Percentiles rank a stretch among this genome's conserved stretches.
Evolutionary conservation across 148 eudicot species (phyloP).

Genomic region (Limonium bicolor): DNA sequence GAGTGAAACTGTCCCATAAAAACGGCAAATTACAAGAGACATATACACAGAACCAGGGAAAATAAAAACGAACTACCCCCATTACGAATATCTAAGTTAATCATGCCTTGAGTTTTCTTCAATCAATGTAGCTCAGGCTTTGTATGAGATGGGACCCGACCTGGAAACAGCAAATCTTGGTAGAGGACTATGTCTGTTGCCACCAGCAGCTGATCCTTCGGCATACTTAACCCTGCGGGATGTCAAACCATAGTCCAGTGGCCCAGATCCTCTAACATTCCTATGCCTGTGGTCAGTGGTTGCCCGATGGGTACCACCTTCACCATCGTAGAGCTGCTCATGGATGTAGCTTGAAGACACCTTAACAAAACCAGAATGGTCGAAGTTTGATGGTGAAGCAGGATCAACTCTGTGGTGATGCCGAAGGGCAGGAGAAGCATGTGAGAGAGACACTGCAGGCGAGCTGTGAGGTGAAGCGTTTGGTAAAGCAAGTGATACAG

Average conservation of each 20-base stretch:
- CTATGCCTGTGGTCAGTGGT: constrained; percentile 28
- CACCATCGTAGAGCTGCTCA: constrained; percentile 38
- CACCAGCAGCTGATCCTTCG: constrained; percentile 73
- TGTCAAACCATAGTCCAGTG: constrained; percentile 56
- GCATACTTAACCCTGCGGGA: constrained; percentile 40
- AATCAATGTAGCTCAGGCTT: too few relatives aligned
- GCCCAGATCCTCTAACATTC: constrained; percentile 63
- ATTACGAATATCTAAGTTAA: too few relatives aligned
- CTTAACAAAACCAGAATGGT: constrained; percentile 43
- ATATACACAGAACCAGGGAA: too few relatives aligned
- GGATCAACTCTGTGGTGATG: constrained; percentile 34
- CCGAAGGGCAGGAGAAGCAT: constrained; percentile 63
- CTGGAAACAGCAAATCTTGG: constrained; percentile 92
- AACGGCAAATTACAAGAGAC: too few relatives aligned
- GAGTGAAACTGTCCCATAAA: too few relatives aligned
- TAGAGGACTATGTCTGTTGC: constrained; percentile 82
- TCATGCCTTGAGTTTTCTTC: too few relatives aligned
- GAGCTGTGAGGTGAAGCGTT: constrained; percentile 63
- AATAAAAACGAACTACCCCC: too few relatives aligned
- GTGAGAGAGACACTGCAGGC: constrained; percentile 62
- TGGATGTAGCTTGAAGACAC: constrained; percentile 35
- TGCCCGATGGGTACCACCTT: constrained; percentile 25
- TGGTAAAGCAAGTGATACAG: constrained; percentile 39
- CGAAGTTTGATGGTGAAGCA: constrained; percentile 26
- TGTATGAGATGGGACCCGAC: constrained; percentile 87